These are phyloP conservation scores for Backusella circina DNA, from an alignment of 192 early-diverging fungal species.

Conservation along the genomic window DNA sequence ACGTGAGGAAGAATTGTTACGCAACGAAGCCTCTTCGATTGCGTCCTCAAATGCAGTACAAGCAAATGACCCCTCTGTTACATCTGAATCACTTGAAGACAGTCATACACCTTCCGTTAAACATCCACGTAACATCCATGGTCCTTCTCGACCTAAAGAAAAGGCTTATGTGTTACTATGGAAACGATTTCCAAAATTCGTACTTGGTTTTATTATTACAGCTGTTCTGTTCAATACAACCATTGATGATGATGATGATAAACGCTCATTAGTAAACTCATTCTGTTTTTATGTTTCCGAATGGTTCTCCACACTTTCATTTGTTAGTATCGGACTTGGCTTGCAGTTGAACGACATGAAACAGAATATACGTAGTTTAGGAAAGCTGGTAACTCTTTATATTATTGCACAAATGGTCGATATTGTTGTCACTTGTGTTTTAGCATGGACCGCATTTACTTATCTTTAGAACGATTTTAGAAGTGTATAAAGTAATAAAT, in stretches of 20 bases:
- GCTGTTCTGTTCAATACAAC: slow-evolving; percentile 48
- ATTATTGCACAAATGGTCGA: slow-evolving; percentile 46
- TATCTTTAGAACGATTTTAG: background rate
- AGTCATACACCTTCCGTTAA: background rate
- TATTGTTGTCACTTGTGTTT: slow-evolving; percentile 37
- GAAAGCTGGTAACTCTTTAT: slow-evolving; percentile 44
- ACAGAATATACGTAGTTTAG: slow-evolving; percentile 35
- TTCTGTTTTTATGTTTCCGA: slow-evolving; percentile 52
- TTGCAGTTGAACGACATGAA: slow-evolving; percentile 48
- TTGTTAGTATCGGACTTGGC: slow-evolving; percentile 50
- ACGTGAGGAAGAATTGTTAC: slow-evolving; percentile 10
- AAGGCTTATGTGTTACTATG: slow-evolving; percentile 34
- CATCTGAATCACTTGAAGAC: background rate
- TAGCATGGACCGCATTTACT: slow-evolving; percentile 46
- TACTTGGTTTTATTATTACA: slow-evolving; percentile 45
- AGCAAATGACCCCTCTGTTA: background rate
- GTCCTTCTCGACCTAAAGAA: slow-evolving; percentile 15
- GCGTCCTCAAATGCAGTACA: background rate
- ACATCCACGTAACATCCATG: slow-evolving; percentile 12
- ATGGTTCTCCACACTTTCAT: slow-evolving; percentile 50
- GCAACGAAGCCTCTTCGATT: background rate
- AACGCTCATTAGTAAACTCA: slow-evolving; percentile 31
- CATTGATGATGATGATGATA: slow-evolving; percentile 27
- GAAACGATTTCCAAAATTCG: slow-evolving; percentile 52
- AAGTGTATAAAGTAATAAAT: background rate